Base-by-base conservation (phyloP, 805 yeast genomes). In the Starmerella asiatica region DNA sequence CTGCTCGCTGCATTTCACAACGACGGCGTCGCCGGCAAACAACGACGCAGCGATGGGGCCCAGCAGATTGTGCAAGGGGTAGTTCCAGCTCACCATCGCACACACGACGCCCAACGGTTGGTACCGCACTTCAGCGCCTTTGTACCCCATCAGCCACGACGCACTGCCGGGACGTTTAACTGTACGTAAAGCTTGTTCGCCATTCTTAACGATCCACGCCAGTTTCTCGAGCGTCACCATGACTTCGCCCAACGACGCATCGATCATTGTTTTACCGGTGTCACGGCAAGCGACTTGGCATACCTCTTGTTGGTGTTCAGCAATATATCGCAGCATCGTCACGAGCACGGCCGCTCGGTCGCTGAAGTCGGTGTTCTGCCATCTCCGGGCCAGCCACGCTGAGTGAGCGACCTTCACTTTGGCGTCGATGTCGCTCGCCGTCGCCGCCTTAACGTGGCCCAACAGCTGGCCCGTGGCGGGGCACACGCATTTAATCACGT, bases 221-320 rank as follows among this genome's bases (percentile, higher is more conserved):
- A 88, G 62, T 58, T 91, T 91, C 57, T 91, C 98, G 43, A 88
- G 66, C 0, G 98, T 88, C 14, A 86, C 97, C 73, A 91, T 70
- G 35, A 91, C 83, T 61, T 88, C 95, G 37, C 96, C 96, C 18
- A 61, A 50, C 34, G 91, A 77, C 3, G 97, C 97, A 62, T 91
- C 97, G 31, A 91, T 65, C 77, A 81, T 78, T 1, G 97, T 86
- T 57, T 91, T 91, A 23, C 98, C 99, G 16, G 94, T 79, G 55
- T 91, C 98, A 49, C 98, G 69, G 57, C 97, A 91, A 0, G 97
- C 96, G 7, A 91, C 79, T 34, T 93, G 68, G 3, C 94, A 94
- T 35, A 91, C 72, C 37, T 76, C 73, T 40, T 79, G 86, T 58
- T 91, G 99, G 58, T 91, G 76, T 36, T 75, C 76, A 38, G 80